These are phyloP conservation scores for Erythrophleum ivorense DNA, from an alignment of 331 rosid genomes.

Conservation along the genomic window DNA sequence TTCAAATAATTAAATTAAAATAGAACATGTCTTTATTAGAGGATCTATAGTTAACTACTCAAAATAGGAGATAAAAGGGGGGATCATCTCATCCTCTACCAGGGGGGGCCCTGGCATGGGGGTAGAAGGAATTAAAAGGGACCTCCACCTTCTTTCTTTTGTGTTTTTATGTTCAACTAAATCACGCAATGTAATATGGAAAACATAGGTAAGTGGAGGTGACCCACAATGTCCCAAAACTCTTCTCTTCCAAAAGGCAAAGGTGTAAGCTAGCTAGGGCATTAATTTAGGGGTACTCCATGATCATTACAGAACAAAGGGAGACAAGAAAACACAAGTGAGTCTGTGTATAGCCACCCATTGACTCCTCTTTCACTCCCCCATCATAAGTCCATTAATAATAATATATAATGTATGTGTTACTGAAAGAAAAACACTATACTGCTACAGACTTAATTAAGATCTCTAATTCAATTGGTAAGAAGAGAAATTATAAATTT, in stretches of 20 bases:
- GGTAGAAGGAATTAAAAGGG: slow-evolving; percentile 55
- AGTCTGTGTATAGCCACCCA: slow-evolving; percentile 58
- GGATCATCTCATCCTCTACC: too few species aligned
- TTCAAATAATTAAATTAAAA: too few species aligned
- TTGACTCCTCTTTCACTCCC: slow-evolving; percentile 61
- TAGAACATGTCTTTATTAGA: too few species aligned
- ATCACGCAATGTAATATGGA: slow-evolving; percentile 48
- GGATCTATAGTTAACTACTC: too few species aligned
- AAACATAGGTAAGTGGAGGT: slow-evolving; percentile 60
- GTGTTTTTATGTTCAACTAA: too few species aligned
- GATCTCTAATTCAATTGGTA: too few species aligned
- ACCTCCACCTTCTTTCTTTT: slow-evolving; percentile 46
- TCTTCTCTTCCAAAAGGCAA: slow-evolving; percentile 48
- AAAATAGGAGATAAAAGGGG: too few species aligned
- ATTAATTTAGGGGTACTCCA: slow-evolving; percentile 41
- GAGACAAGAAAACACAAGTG: slow-evolving; percentile 83
- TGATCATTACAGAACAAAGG: slow-evolving; percentile 55
- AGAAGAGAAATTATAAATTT: too few species aligned
- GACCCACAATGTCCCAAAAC: slow-evolving; percentile 58
- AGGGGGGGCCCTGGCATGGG: slow-evolving; percentile 60
- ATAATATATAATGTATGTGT: neutral
- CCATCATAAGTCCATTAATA: slow-evolving; percentile 50
- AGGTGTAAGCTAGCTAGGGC: slow-evolving; percentile 18
- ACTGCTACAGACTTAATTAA: too few species aligned
- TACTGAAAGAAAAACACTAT: too few species aligned